A percentile compares a stretch with the other conserved stretches of the same genome.
Evolutionary conservation across 192 early-diverging fungal species (phyloP).

Genomic region (Mortierella alpina): DNA sequence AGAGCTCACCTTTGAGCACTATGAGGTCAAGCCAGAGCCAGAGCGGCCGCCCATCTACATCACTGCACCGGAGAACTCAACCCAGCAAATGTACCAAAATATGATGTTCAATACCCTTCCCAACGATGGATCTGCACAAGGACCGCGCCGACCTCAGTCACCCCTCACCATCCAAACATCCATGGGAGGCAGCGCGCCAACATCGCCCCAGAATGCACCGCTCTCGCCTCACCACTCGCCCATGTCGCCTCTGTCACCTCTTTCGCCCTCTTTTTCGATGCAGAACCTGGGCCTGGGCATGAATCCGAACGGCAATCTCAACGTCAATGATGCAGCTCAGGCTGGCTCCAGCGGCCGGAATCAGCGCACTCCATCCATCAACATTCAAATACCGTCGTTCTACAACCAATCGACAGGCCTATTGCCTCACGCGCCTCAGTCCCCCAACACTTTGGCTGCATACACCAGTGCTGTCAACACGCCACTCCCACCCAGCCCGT

Average conservation of each 20-base stretch:
- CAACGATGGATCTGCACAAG: conserved; percentile 21
- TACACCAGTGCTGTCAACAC: conserved; percentile 65
- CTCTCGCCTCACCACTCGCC: conserved; percentile 47
- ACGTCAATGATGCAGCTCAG: conserved; percentile 21
- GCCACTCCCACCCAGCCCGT: conserved; percentile 64
- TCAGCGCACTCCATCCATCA: conserved; percentile 40
- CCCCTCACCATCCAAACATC: conserved; percentile 46
- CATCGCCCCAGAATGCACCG: conserved; percentile 49
- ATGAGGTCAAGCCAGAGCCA: conserved; percentile 56
- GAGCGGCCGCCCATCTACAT: conserved; percentile 66
- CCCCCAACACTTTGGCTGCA: conserved; percentile 55
- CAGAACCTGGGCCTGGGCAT: conserved; percentile 48
- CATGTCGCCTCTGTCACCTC: conserved; percentile 33
- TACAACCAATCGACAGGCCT: conserved; percentile 31
- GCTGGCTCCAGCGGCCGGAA: conserved; percentile 6
- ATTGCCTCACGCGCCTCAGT: conserved; percentile 46
- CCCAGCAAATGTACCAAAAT: conserved; percentile 47
- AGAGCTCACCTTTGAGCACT: conserved; percentile 58
- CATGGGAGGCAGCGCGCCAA: conserved; percentile 28
- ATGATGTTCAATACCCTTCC: conserved; percentile 42
- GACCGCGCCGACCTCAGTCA: conserved; percentile 41
- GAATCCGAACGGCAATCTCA: conserved; percentile 21
- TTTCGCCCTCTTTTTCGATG: conserved; percentile 41
- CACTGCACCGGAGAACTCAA: conserved; percentile 62
- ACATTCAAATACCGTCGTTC: conserved; percentile 49